Evolutionary conservation across 495 filamentous ascomycete genomes (phyloP), one percentile per base, ranked within the genome.

Genomic region (Neurospora sublineolata): DNA sequence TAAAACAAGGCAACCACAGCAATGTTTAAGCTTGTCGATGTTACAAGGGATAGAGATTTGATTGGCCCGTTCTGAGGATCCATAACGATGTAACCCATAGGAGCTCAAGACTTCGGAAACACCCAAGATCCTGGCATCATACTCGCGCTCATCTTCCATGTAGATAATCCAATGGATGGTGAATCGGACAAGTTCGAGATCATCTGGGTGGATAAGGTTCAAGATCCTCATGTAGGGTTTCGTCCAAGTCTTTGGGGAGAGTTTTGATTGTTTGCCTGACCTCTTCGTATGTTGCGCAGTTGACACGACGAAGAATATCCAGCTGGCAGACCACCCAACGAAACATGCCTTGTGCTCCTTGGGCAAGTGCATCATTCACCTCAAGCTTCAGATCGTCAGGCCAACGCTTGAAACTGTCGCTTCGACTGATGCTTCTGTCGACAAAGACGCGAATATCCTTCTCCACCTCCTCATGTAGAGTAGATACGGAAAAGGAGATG

Each of bases 271-370:
- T 77, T 27, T 74, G 68, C 6, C 68, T 10, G 23, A 83, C 71
- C 14, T 76, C 72, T 6, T 10, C 12, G 9, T 72, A 58, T 39
- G 70, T 71, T 69, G 16, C 37, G 4, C 23, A 60, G 46, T 30
- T 7, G 14, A 76, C 72, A 23, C 77, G 77, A 37, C 78, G 73
- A 8, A 86, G 67, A 1, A 79, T 76, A 67, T 84, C 80, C 9
- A 86, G 73, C 71, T 85, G 82, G 73, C 82, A 84, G 8, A 80
- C 78, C 5, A 78, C 80, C 84, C 82, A 86, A 20, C 82, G 82
- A 69, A 85, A 85, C 82, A 84, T 84, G 27, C 82, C 82, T 73
- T 81, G 75, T 10, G 82, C 82, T 58, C 77, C 76, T 0, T 70
- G 67, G 2, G 79, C 69, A 30, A 84, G 67, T 1, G 71, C 69